phyloP scores from a whole-genome alignment of 176 grass and related monocot genomes.

The barley (Hordeum vulgare) region MorexV3_pseudomolecules_assembly NC_058521.1:570264388-570264887 shows the following conservation, averaged over 20 bases:
- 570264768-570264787: too few relatives aligned
- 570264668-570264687: too few relatives aligned
- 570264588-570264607: background rate
- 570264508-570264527: background rate
- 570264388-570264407: background rate
- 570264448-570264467: background rate
- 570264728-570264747: too few relatives aligned
- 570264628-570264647: too few relatives aligned
- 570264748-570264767: too few relatives aligned
- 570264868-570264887: background rate
- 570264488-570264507: background rate
- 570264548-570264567: background rate
- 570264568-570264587: background rate
- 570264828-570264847: too few relatives aligned
- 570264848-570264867: background rate
- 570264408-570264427: background rate
- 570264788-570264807: too few relatives aligned
- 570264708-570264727: too few relatives aligned
- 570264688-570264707: too few relatives aligned
- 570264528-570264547: background rate
- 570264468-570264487: slow-evolving; percentile 11
- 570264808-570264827: too few relatives aligned
- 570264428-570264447: background rate
- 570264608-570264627: background rate
- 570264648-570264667: too few relatives aligned